Percentiles rank a stretch among this genome's conserved stretches.
Conservation (phyloP, 805 yeast species). For the Starmerella sp. region DNA sequence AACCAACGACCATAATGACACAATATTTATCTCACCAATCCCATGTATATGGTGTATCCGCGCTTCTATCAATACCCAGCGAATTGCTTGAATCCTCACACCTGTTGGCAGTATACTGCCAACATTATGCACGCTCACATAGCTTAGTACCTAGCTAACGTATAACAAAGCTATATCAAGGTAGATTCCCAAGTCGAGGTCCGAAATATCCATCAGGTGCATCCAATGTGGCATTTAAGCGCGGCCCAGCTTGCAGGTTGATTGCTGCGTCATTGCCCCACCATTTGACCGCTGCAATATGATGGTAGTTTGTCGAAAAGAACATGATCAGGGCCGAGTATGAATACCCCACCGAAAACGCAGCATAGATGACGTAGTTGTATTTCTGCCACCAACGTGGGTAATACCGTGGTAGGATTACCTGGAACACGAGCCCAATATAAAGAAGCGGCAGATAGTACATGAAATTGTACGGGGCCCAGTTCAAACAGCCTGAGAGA, state of each 20-base stretch:
- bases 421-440: slow-evolving; percentile 36
- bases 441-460: slow-evolving; percentile 33
- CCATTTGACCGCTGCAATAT: too few relatives aligned
- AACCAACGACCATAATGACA: too few relatives aligned
- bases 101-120: too few relatives aligned
- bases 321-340: slow-evolving; percentile 37
- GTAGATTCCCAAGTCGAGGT: slow-evolving; percentile 8
- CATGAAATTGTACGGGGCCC: slow-evolving; percentile 39
- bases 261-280: too few relatives aligned
- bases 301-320: slow-evolving; percentile 27
- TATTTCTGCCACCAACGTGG: slow-evolving; percentile 44
- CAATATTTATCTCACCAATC: too few relatives aligned
- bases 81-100: too few relatives aligned
- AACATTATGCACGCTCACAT: too few relatives aligned
- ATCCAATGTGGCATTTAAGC: not conserved
- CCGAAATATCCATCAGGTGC: slow-evolving; percentile 9
- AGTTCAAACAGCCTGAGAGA: slow-evolving; percentile 15
- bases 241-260: not conserved
- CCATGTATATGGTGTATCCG: too few relatives aligned
- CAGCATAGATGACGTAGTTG: slow-evolving; percentile 40
- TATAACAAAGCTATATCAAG: not conserved
- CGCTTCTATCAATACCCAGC: too few relatives aligned
- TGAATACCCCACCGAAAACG: slow-evolving; percentile 40
- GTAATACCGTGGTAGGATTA: slow-evolving; percentile 34
- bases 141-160: too few relatives aligned